Conservation (phyloP, 768 basidiomycete genomes). For the Mycena olivaceomarginata region DNA sequence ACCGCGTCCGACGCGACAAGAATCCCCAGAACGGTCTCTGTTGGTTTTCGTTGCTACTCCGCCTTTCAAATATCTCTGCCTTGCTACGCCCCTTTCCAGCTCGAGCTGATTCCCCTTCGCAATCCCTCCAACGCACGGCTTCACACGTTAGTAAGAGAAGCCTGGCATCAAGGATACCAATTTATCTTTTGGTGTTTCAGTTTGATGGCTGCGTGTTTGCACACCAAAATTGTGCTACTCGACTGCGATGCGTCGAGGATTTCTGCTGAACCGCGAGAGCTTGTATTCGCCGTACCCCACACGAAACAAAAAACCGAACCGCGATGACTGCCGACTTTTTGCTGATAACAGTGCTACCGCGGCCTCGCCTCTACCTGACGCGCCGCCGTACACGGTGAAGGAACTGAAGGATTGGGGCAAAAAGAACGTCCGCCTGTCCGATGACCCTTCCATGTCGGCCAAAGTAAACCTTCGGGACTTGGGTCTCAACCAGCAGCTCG, state of each 20-base stretch:
- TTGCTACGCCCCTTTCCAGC: too few relatives aligned
- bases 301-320: slow-evolving; percentile 32
- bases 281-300: slow-evolving; percentile 35
- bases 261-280: slow-evolving; percentile 13
- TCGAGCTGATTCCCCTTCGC: too few relatives aligned
- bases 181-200: slow-evolving; percentile 1
- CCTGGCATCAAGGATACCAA: slow-evolving; percentile 4
- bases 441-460: slow-evolving; percentile 28
- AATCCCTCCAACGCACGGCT: neutral
- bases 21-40: too few relatives aligned
- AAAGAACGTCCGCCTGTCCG: slow-evolving; percentile 29
- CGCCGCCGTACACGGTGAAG: slow-evolving; percentile 23
- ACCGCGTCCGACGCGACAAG: too few relatives aligned
- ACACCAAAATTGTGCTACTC: neutral
- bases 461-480: slow-evolving; percentile 28
- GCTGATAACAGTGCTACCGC: neutral
- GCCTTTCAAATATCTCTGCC: too few relatives aligned
- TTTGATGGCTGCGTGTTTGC: slow-evolving; percentile 4
- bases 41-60: too few relatives aligned
- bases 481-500: slow-evolving; percentile 33
- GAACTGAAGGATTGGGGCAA: slow-evolving; percentile 33
- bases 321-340: slow-evolving; percentile 35
- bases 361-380: neutral
- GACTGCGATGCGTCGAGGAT: slow-evolving; percentile 31
- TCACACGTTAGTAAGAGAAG: neutral